Evolutionary conservation across 1,139 yeast species (phyloP).

Genomic region (Scheffersomyces titani): DNA sequence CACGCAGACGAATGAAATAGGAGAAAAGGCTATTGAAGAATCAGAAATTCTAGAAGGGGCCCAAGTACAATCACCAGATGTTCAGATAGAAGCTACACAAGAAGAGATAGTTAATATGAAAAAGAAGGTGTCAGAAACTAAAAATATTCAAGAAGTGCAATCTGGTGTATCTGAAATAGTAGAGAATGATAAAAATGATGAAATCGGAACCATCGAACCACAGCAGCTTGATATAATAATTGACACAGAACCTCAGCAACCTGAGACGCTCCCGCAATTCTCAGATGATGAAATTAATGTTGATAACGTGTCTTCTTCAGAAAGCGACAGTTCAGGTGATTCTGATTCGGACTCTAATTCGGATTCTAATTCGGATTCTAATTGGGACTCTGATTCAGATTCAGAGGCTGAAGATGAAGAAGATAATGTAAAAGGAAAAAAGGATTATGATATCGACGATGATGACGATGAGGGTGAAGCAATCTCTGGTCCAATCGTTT

Average conservation of each 20-base stretch:
- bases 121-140: background rate
- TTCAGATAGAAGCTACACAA: background rate
- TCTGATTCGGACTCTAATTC: conserved; percentile 18
- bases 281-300: conserved; percentile 25
- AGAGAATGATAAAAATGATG: background rate
- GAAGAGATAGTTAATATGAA: background rate
- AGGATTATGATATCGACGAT: conserved; percentile 18
- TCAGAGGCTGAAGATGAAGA: conserved; percentile 17
- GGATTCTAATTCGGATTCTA: conserved; percentile 23
- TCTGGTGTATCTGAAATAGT: background rate
- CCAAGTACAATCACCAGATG: background rate
- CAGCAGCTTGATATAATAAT: background rate
- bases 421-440: conserved; percentile 17
- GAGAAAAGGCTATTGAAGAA: background rate
- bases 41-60: no score
- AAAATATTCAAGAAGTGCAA: background rate
- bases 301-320: conserved; percentile 10
- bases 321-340: conserved; percentile 19
- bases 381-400: conserved; percentile 17
- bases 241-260: conserved; percentile 1
- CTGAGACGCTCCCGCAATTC: conserved; percentile 11
- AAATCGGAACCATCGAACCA: background rate
- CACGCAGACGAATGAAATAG: background rate
- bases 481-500: conserved; percentile 59
- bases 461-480: conserved; percentile 49